A percentile compares a stretch with the other conserved stretches of the same genome.
Conservation (phyloP, 1,284 basidiomycete genomes). For the Spongiforma sp. region DNA sequence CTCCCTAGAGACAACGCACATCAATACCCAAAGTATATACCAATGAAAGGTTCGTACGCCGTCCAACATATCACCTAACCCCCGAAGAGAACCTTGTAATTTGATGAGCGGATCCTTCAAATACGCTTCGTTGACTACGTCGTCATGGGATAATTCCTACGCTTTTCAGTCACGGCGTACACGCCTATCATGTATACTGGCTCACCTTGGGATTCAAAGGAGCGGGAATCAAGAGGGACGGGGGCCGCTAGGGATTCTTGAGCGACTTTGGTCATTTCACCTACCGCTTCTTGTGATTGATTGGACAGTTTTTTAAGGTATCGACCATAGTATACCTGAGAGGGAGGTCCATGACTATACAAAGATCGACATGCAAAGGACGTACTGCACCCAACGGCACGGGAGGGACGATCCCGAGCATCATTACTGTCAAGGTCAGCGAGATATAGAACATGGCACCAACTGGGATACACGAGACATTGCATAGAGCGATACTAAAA, state of each 20-base stretch:
- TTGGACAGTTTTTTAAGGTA: constrained; percentile 94
- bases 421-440: constrained; percentile 87
- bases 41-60: constrained; percentile 48
- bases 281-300: constrained; percentile 92
- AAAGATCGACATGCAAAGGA: neutral
- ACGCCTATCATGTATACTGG: constrained; percentile 18
- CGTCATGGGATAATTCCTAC: constrained; percentile 73
- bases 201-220: constrained; percentile 60
- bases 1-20: constrained; percentile 62
- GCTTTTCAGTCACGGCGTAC: constrained; percentile 7
- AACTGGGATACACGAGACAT: constrained; percentile 50
- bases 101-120: constrained; percentile 72
- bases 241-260: constrained; percentile 91
- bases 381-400: constrained; percentile 84
- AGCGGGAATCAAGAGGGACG: constrained; percentile 64
- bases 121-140: constrained; percentile 58
- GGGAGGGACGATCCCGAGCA: constrained; percentile 96
- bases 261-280: constrained; percentile 93
- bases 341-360: neutral
- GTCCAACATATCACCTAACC: constrained; percentile 76
- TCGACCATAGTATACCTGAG: constrained; percentile 90
- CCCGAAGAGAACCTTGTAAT: constrained; percentile 63
- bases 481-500: neutral
- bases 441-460: constrained; percentile 98
- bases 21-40: neutral